These are phyloP conservation scores for Castanospermum australe DNA, from an alignment of 306 rosid species.

Conservation along the genomic window DNA sequence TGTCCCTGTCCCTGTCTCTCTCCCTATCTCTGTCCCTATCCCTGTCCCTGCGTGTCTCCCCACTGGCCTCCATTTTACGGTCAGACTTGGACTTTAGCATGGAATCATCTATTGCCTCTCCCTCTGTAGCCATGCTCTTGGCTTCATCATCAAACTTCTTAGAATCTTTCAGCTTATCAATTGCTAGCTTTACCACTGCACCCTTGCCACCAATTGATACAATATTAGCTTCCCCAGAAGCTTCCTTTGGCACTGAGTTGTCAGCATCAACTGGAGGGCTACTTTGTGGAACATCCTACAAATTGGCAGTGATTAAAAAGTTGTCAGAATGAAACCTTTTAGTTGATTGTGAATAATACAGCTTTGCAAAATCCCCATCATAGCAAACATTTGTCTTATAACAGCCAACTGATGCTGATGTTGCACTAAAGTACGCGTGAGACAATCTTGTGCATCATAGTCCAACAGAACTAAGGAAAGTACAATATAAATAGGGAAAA, in stretches of 20 bases:
- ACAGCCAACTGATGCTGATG: conserved; percentile 3
- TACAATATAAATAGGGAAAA: background rate
- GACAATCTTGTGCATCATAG: background rate
- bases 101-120: conserved; percentile 57
- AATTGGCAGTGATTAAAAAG: background rate
- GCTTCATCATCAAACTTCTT: conserved; percentile 72
- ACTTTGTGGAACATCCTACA: conserved; percentile 61
- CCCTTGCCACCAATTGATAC: conserved; percentile 58
- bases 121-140: conserved; percentile 50
- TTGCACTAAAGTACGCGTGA: background rate
- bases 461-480: background rate
- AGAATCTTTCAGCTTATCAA: conserved; percentile 58
- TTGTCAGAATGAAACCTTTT: conserved; percentile 3
- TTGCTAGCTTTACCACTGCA: conserved; percentile 45
- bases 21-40: conserved; percentile 52
- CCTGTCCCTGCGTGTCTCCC: conserved; percentile 53
- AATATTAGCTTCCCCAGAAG: conserved; percentile 36
- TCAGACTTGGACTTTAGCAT: conserved; percentile 59
- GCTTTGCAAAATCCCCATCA: background rate
- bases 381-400: conserved; percentile 4
- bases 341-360: background rate
- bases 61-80: conserved; percentile 52
- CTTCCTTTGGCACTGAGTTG: conserved; percentile 42
- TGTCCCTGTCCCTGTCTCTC: conserved; percentile 50
- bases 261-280: conserved; percentile 56